Evolutionary conservation across 768 basidiomycete species (phyloP).

Genomic region (Psilocybe sp.): DNA sequence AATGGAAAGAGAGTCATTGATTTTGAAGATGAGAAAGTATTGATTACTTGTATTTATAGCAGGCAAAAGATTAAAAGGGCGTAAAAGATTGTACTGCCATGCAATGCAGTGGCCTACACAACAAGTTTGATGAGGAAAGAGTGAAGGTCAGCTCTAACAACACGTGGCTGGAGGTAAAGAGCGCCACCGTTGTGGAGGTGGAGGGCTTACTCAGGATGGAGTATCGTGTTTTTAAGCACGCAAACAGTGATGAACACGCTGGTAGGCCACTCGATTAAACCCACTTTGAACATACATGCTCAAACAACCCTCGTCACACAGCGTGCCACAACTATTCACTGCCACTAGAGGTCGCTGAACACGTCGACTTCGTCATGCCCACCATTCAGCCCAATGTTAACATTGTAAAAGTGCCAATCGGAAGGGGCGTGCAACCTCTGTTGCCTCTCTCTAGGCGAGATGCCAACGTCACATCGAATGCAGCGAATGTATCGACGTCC

Average conservation of each 20-base stretch:
- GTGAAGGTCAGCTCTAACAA: constrained; percentile 34
- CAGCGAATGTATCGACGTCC: constrained; percentile 3
- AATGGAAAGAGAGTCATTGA: too few relatives aligned
- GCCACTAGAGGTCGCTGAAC: constrained; percentile 30
- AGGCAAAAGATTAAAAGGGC: too few relatives aligned
- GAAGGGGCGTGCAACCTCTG: background rate
- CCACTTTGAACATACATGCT: background rate
- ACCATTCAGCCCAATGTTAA: constrained; percentile 34
- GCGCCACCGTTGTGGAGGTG: constrained; percentile 36
- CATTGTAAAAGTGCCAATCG: constrained; percentile 3
- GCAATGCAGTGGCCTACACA: too few relatives aligned
- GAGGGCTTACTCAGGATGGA: constrained; percentile 40
- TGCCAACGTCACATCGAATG: background rate
- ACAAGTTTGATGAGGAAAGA: constrained; percentile 31
- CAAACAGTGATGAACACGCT: constrained; percentile 34
- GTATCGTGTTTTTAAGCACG: constrained; percentile 45
- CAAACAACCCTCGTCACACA: constrained; percentile 8
- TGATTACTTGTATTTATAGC: too few relatives aligned
- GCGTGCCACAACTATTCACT: constrained; percentile 35
- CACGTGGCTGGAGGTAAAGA: constrained; percentile 39
- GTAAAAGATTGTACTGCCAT: too few relatives aligned
- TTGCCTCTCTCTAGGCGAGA: background rate
- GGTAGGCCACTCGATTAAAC: constrained; percentile 23
- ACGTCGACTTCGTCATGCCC: constrained; percentile 38
- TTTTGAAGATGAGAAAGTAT: too few relatives aligned